Evolutionary conservation across 768 basidiomycete species (phyloP).

Genomic region (Serendipita indica): DNA sequence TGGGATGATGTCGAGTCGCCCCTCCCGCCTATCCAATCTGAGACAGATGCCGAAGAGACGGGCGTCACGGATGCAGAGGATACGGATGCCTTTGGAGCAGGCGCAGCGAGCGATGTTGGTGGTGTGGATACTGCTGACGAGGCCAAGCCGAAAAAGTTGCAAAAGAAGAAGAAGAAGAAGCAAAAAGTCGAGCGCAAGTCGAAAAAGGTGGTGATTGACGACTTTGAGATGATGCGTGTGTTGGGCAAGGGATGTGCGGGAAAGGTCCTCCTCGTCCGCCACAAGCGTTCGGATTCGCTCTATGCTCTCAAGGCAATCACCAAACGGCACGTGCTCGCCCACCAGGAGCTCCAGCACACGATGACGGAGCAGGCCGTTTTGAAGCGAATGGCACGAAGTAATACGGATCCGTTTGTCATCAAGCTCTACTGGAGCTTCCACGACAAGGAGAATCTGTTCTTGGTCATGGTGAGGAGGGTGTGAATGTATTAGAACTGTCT

Average conservation of each 20-base stretch:
- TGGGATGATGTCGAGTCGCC: slow-evolving; percentile 15
- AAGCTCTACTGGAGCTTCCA: slow-evolving; percentile 97
- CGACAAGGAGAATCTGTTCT: slow-evolving; percentile 90
- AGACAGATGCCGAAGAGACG: slow-evolving; percentile 11
- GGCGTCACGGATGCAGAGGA: slow-evolving; percentile 10
- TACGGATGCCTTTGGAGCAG: slow-evolving; percentile 1
- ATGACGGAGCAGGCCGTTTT: slow-evolving; percentile 92
- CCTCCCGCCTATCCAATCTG: slow-evolving; percentile 22
- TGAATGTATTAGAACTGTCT: not conserved
- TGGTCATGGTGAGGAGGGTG: slow-evolving; percentile 88
- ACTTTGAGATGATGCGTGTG: slow-evolving; percentile 96
- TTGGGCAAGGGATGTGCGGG: slow-evolving; percentile 96
- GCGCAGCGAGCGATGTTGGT: slow-evolving; percentile 9
- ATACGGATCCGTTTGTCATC: slow-evolving; percentile 86
- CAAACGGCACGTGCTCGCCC: slow-evolving; percentile 90
- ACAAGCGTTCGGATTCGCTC: slow-evolving; percentile 53
- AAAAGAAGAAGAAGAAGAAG: slow-evolving; percentile 39
- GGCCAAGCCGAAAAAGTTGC: slow-evolving; percentile 25
- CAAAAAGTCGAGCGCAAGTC: slow-evolving; percentile 28
- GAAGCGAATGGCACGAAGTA: slow-evolving; percentile 71
- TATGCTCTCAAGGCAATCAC: slow-evolving; percentile 97
- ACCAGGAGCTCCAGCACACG: slow-evolving; percentile 93
- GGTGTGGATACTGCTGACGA: not conserved
- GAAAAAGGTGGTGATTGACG: slow-evolving; percentile 66
- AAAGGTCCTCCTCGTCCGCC: slow-evolving; percentile 82